Percentiles rank a stretch among this genome's conserved stretches.
Evolutionary conservation across 768 basidiomycete genomes (phyloP).

Genomic region (Boletus speciosus): DNA sequence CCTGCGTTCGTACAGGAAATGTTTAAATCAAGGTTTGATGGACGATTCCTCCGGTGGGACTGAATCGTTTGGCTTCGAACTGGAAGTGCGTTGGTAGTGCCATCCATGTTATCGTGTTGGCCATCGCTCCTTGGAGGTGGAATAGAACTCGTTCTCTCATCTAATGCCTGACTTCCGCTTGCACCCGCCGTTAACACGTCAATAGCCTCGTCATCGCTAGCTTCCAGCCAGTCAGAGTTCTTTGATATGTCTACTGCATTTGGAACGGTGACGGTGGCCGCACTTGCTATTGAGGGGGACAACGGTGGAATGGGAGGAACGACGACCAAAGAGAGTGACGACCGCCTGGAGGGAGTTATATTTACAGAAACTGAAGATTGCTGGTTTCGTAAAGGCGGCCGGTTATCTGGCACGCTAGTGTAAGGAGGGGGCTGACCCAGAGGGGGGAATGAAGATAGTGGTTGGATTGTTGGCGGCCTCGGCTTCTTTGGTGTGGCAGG

Average conservation of each 20-base stretch:
- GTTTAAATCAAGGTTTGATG: conserved; percentile 65
- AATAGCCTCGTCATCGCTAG: conserved; percentile 86
- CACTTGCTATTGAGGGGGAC: conserved; percentile 39
- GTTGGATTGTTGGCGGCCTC: conserved; percentile 25
- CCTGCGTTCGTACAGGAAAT: conserved; percentile 35
- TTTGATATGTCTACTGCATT: conserved; percentile 46
- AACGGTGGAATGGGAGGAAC: conserved; percentile 32
- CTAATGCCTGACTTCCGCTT: conserved; percentile 76
- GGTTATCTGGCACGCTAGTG: conserved; percentile 29
- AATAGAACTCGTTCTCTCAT: conserved; percentile 72
- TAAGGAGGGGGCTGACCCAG: conserved; percentile 72
- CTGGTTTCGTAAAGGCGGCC: conserved; percentile 37
- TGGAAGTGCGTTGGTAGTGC: conserved; percentile 24
- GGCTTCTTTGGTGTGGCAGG: conserved; percentile 23
- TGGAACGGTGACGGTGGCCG: conserved; percentile 27
- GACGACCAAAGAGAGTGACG: conserved; percentile 61
- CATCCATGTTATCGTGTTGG: conserved; percentile 15
- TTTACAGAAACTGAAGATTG: conserved; percentile 42
- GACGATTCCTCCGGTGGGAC: conserved; percentile 49
- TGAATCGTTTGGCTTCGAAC: conserved; percentile 28
- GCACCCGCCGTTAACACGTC: conserved; percentile 77
- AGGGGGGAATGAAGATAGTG: conserved; percentile 24
- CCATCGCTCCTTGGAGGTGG: conserved; percentile 30
- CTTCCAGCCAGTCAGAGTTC: conserved; percentile 66
- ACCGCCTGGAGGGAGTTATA: conserved; percentile 43